These are phyloP conservation scores for Fusarium humuli DNA, from an alignment of 2,329 filamentous ascomycete genomes.

Conservation along the genomic window DNA sequence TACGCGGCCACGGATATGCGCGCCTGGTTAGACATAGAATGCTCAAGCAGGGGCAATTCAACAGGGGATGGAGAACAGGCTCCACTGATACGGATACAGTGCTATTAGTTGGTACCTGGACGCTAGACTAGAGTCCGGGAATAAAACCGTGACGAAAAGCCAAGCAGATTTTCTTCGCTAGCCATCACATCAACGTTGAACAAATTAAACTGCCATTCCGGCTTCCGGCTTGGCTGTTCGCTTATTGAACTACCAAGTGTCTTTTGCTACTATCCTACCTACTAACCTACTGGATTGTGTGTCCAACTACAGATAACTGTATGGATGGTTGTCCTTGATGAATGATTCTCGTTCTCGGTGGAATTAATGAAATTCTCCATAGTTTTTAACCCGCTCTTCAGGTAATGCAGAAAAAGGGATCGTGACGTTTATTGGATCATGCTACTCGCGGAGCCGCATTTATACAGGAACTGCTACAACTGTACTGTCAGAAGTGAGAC, in stretches of 20 bases:
- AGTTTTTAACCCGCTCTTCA: constrained; percentile 27
- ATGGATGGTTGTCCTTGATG: background rate
- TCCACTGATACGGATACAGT: constrained; percentile 5
- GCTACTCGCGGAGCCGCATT: constrained; percentile 13
- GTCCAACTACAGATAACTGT: background rate
- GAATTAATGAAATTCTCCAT: constrained; percentile 29
- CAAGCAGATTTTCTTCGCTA: constrained; percentile 1
- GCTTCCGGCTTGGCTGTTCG: constrained; percentile 40
- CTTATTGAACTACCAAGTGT: background rate
- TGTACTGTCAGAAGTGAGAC: background rate
- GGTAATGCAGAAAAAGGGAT: constrained; percentile 30
- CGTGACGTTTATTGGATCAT: constrained; percentile 25
- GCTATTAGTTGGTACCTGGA: background rate
- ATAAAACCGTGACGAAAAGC: background rate
- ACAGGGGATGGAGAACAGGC: background rate
- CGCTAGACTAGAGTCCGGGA: constrained; percentile 12
- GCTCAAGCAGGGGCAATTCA: background rate
- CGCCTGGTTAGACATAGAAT: constrained; percentile 14
- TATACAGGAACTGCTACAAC: constrained; percentile 9
- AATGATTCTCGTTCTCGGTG: constrained; percentile 13
- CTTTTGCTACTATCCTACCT: background rate
- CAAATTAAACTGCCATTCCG: constrained; percentile 23
- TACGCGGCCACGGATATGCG: constrained; percentile 7
- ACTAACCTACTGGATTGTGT: too few relatives aligned
- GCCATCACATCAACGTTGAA: background rate